Evolutionary conservation across 768 basidiomycete species (phyloP).

Genomic region (Gymnopilus dilepis): DNA sequence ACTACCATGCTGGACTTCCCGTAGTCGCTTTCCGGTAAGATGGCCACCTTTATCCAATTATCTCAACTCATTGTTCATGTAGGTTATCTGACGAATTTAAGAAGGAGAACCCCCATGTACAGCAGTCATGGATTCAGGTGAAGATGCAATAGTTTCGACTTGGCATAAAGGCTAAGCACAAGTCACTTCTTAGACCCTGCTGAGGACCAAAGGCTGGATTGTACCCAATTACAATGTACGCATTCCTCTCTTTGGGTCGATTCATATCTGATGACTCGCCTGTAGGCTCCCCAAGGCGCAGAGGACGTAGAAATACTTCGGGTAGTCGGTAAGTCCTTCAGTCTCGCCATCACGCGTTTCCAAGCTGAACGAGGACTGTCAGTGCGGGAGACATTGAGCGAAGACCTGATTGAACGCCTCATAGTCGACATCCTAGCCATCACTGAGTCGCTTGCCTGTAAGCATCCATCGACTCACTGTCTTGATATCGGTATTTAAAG

Average conservation of each 20-base stretch:
- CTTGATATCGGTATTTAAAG: not conserved
- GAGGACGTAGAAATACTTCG: slow-evolving; percentile 63
- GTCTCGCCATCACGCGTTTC: too few relatives aligned
- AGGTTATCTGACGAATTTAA: slow-evolving; percentile 57
- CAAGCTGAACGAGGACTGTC: slow-evolving; percentile 8
- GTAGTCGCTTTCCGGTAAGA: slow-evolving; percentile 61
- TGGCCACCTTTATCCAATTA: not conserved
- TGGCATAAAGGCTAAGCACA: too few relatives aligned
- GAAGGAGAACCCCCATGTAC: slow-evolving; percentile 54
- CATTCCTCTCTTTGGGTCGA: not conserved
- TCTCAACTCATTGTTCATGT: not conserved
- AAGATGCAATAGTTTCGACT: not conserved
- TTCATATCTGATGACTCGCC: not conserved
- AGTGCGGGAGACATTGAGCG: slow-evolving; percentile 61
- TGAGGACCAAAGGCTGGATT: slow-evolving; percentile 63
- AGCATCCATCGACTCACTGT: slow-evolving; percentile 18
- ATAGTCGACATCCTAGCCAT: slow-evolving; percentile 55
- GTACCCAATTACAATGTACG: slow-evolving; percentile 61
- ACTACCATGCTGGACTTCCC: slow-evolving; percentile 58
- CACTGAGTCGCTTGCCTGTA: slow-evolving; percentile 52
- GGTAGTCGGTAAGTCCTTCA: slow-evolving; percentile 49
- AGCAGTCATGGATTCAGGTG: slow-evolving; percentile 58
- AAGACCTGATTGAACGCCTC: slow-evolving; percentile 54
- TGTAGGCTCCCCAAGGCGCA: slow-evolving; percentile 52
- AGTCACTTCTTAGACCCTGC: slow-evolving; percentile 43